phyloP scores from a whole-genome alignment of 164 flowering plant genomes.

The Liriodendron chinense region DNA sequence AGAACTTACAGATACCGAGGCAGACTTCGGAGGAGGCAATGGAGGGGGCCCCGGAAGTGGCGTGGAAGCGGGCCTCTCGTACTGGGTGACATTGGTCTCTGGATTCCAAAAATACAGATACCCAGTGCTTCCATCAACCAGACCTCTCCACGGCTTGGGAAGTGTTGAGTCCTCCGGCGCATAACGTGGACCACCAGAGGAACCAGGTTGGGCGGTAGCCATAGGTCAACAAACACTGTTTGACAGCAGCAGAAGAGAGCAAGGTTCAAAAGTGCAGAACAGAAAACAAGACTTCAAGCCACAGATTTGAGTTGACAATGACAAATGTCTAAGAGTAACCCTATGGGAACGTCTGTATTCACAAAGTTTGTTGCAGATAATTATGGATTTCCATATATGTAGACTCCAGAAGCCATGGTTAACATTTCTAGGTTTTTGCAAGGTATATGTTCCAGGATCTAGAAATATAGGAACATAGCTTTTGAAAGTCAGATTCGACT shows the following conservation, averaged over 20 bases:
- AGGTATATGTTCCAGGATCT: too few relatives aligned
- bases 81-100: conserved; percentile 88
- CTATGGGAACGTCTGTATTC: background rate
- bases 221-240: conserved; percentile 16
- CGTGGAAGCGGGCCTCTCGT: conserved; percentile 63
- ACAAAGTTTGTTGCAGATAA: background rate
- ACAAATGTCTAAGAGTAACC: background rate
- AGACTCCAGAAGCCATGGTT: too few relatives aligned
- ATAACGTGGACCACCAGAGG: conserved; percentile 58
- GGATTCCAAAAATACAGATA: conserved; percentile 94
- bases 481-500: too few relatives aligned
- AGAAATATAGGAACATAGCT: too few relatives aligned
- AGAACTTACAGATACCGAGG: conserved; percentile 42
- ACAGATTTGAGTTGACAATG: background rate
- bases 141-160: conserved; percentile 93
- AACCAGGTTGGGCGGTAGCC: conserved; percentile 51
- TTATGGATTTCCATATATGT: too few relatives aligned
- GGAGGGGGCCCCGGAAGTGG: conserved; percentile 7
- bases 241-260: background rate
- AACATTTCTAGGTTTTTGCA: too few relatives aligned
- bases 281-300: background rate
- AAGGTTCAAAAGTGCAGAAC: background rate
- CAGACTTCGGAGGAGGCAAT: conserved; percentile 24
- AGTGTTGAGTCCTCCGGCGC: conserved; percentile 88
- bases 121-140: conserved; percentile 88